Conservation (phyloP, 2,329 filamentous ascomycete genomes). For the Scedosporium dehoogii region DNA sequence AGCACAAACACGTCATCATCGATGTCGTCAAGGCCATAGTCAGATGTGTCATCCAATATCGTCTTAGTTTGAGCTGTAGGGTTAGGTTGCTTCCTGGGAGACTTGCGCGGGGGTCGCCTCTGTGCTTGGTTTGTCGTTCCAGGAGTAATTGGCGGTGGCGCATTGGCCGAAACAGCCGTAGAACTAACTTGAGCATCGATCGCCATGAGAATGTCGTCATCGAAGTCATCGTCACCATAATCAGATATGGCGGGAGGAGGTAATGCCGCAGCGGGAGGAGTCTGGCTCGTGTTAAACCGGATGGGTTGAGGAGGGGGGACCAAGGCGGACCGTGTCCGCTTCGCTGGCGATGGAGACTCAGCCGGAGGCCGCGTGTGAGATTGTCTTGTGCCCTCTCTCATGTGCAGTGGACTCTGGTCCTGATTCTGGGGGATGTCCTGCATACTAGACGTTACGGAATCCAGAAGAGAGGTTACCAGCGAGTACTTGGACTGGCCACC, state of each 20-base stretch:
- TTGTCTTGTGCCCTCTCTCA: neutral
- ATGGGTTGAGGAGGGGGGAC: neutral
- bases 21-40: conserved; percentile 56
- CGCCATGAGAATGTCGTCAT: conserved; percentile 49
- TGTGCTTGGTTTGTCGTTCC: conserved; percentile 7
- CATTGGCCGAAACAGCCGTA: conserved; percentile 6
- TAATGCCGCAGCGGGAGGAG: conserved; percentile 11
- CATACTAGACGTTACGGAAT: conserved; percentile 51
- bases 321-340: conserved; percentile 15
- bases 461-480: conserved; percentile 52
- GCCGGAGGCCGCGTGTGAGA: neutral
- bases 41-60: conserved; percentile 11
- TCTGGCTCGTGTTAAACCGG: neutral
- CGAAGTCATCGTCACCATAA: conserved; percentile 48
- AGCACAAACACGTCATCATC: conserved; percentile 57
- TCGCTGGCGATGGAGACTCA: conserved; percentile 35
- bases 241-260: conserved; percentile 26
- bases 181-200: conserved; percentile 17
- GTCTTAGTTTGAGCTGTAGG: conserved; percentile 9
- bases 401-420: conserved; percentile 8
- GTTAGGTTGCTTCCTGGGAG: conserved; percentile 5
- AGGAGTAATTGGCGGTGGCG: neutral
- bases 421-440: conserved; percentile 25
- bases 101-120: neutral
- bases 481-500: conserved; percentile 39